Evolutionary conservation across 306 rosid species (phyloP).

Genomic region (Comarum palustre): DNA sequence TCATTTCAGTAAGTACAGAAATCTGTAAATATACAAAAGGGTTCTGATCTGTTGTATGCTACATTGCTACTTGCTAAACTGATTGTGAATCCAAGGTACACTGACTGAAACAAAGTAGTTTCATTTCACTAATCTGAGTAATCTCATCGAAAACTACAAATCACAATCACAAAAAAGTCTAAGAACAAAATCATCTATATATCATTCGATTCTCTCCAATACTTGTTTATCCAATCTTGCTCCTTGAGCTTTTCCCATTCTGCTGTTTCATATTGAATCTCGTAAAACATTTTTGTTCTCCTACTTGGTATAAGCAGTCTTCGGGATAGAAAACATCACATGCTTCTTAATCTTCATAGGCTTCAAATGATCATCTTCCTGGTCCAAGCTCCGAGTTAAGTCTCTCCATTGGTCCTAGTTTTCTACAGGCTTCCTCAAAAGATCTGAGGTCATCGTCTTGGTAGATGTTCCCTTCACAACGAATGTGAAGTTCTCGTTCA

Average conservation of each 20-base stretch:
- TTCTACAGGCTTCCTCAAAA: not conserved
- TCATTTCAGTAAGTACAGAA: no score
- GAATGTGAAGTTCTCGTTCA: not conserved
- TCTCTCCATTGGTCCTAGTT: not conserved
- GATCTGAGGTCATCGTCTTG: not conserved
- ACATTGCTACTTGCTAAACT: no score
- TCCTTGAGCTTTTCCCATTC: not conserved
- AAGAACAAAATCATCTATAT: no score
- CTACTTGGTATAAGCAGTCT: not conserved
- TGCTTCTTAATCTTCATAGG: not conserved
- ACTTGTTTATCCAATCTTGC: not conserved
- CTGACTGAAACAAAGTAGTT: not conserved
- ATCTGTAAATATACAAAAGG: no score
- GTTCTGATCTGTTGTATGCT: no score
- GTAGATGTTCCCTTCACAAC: not conserved
- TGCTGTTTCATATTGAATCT: not conserved
- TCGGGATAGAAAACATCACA: not conserved
- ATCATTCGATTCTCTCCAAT: not conserved
- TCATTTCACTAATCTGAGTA: not conserved
- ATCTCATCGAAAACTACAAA: not conserved
- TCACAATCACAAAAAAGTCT: not conserved
- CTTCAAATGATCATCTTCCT: not conserved
- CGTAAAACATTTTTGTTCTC: not conserved
- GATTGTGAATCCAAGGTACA: no score
- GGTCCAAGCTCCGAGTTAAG: not conserved